These are phyloP conservation scores for Phytophthora pini DNA, from an alignment of 352 stramenopile genomes.

Conservation along the genomic window DNA sequence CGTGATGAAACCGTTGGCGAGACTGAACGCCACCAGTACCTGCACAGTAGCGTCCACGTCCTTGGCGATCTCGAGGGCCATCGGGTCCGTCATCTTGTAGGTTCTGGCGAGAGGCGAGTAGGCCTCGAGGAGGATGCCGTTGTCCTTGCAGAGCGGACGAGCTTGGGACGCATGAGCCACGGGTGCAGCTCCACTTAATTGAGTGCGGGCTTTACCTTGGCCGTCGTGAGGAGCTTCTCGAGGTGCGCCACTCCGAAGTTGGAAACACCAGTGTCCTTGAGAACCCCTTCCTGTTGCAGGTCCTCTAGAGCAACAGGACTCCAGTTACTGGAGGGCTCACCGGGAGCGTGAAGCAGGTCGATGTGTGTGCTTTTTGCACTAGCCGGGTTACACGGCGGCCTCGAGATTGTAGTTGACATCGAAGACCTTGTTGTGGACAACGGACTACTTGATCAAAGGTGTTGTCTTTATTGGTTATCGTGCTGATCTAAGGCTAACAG, in stretches of 20 bases:
- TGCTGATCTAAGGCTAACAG: too few relatives aligned
- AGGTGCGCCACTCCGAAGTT: neutral
- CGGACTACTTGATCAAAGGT: too few relatives aligned
- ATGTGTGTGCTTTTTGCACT: too few relatives aligned
- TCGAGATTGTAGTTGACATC: too few relatives aligned
- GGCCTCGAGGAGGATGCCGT: slow-evolving; percentile 55
- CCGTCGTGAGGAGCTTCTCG: slow-evolving; percentile 14
- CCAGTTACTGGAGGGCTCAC: too few relatives aligned
- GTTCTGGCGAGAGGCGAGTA: slow-evolving; percentile 62
- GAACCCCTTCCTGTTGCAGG: slow-evolving; percentile 11
- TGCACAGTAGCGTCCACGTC: slow-evolving; percentile 46
- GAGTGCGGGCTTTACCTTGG: slow-evolving; percentile 48
- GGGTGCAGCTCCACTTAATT: slow-evolving; percentile 88
- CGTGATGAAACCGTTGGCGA: slow-evolving; percentile 62
- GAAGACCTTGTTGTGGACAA: too few relatives aligned
- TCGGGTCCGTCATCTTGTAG: slow-evolving; percentile 36
- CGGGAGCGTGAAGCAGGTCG: too few relatives aligned
- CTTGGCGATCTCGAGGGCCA: slow-evolving; percentile 32
- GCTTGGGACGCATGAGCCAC: slow-evolving; percentile 65
- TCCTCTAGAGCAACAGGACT: too few relatives aligned
- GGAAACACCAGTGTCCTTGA: slow-evolving; percentile 61
- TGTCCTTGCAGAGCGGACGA: slow-evolving; percentile 61
- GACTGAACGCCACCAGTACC: slow-evolving; percentile 60
- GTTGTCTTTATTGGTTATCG: too few relatives aligned
- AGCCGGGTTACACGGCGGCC: too few relatives aligned